Evolutionary conservation across 306 rosid species (phyloP), one percentile per base, ranked within the genome.

Genomic region (Medicago ruthenica): DNA sequence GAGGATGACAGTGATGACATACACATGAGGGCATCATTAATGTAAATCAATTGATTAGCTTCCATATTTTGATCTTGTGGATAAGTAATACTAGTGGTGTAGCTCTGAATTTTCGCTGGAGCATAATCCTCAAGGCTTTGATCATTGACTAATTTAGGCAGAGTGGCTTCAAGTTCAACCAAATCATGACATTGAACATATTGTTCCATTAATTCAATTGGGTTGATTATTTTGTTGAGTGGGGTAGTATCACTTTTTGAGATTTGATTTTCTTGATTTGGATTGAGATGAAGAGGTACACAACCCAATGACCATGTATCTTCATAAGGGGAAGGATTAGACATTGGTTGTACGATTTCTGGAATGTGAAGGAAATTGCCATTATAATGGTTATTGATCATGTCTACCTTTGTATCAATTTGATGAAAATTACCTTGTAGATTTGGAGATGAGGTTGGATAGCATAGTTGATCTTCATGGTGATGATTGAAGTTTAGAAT

Each of bases 401-500:
- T 81, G 45, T 76, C 87, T 48, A 84, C 27, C 74, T 88, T 88
- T 51, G 77, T 58, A 22, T 74, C 79, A 71, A 70, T 75, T 14
- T 75, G 82, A 78, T 83, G 87, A 79, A 76, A 71, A 50, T 48
- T 51, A 7, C 34, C 73, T 71, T 85, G 87, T 48, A 73, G 83
- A 50, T 66, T 67, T 71, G 87, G 82, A 6, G 89, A 61, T 64
- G 97, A 77, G 40, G 48, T 72, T 65, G 94, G 93, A 83, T 82
- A 76, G 86, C 79, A 84, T 16, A 77, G 85, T 57, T 85, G 86
- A 48, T 81, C 78, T 44, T 36, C 42, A 27, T 63, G 79, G 44
- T 64, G 83, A 59, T 80, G 86, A 41, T 61, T 31, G 67, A 80
- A 21, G 75, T 83, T 80, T 22, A 81, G 68, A 53, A 81, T 81